phyloP scores from a whole-genome alignment of 306 rosid species.

The Datisca glomerata region DNA sequence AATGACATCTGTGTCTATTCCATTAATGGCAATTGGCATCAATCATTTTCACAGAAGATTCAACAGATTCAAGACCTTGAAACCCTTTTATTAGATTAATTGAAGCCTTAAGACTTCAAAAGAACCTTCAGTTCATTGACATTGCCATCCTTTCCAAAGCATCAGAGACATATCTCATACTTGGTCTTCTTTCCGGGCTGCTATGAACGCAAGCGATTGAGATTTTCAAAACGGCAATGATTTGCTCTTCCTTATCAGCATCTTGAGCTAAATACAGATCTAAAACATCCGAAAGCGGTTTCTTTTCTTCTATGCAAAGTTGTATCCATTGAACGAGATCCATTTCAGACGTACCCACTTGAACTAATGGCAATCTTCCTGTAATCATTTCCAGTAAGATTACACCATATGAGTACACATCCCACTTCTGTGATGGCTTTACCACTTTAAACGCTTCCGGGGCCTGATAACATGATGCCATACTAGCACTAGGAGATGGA shows the following conservation, averaged over 20 bases:
- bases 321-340: slow-evolving; percentile 92
- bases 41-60: too few species aligned
- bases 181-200: slow-evolving; percentile 87
- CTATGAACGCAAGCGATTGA: slow-evolving; percentile 81
- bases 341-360: slow-evolving; percentile 70
- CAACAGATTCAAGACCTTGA: too few species aligned
- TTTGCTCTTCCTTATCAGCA: slow-evolving; percentile 66
- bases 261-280: slow-evolving; percentile 65
- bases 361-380: slow-evolving; percentile 69
- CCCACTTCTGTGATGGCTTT: slow-evolving; percentile 99
- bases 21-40: too few species aligned
- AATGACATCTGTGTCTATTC: too few species aligned
- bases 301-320: slow-evolving; percentile 87
- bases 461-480: slow-evolving; percentile 64
- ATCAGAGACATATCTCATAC: slow-evolving; percentile 72
- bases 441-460: slow-evolving; percentile 77
- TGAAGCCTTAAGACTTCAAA: not conserved
- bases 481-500: slow-evolving; percentile 12
- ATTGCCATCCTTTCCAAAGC: slow-evolving; percentile 57
- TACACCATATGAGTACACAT: slow-evolving; percentile 85
- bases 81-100: too few species aligned
- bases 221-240: slow-evolving; percentile 69
- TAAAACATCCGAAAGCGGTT: slow-evolving; percentile 68
- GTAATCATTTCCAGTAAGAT: slow-evolving; percentile 79
- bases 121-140: slow-evolving; percentile 8